phyloP scores from a whole-genome alignment of 1,284 basidiomycete genomes.

The Bondarzewia mesenterica region DNA sequence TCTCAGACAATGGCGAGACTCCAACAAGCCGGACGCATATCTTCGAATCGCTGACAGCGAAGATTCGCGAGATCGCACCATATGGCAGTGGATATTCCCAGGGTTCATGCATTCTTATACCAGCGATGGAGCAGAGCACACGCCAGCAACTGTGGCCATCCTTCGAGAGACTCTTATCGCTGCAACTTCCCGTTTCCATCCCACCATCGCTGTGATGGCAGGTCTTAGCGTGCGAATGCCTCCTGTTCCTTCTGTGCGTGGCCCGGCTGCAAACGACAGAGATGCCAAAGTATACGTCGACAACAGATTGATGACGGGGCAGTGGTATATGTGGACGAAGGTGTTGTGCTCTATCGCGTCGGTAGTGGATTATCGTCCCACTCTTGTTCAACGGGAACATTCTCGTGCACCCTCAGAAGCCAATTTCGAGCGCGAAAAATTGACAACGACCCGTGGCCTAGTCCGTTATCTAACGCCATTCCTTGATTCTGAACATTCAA shows the following conservation, averaged over 20 bases:
- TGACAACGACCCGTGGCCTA: conserved; percentile 72
- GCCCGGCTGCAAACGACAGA: conserved; percentile 27
- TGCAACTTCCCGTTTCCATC: conserved; percentile 59
- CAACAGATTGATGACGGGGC: conserved; percentile 60
- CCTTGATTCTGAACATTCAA: conserved; percentile 77
- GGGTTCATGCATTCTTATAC: conserved; percentile 43
- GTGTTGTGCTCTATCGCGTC: conserved; percentile 75
- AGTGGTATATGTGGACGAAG: conserved; percentile 87
- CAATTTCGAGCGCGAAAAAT: conserved; percentile 65
- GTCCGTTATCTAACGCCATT: conserved; percentile 85
- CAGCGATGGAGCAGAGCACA: conserved; percentile 31
- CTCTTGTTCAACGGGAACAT: conserved; percentile 57
- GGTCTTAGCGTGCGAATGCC: conserved; percentile 50
- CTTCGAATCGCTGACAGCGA: conserved; percentile 62
- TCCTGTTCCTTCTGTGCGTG: conserved; percentile 3
- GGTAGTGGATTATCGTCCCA: conserved; percentile 53
- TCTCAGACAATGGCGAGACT: conserved; percentile 55
- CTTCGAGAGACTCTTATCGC: conserved; percentile 62
- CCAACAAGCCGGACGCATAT: conserved; percentile 41
- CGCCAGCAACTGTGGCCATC: conserved; percentile 33
- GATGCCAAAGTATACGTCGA: conserved; percentile 51
- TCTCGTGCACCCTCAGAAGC: conserved; percentile 65
- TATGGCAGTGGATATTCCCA: conserved; percentile 70
- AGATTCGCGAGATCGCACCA: conserved; percentile 50
- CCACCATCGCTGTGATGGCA: conserved; percentile 57